Conservation (phyloP, 225 moss, liverwort and hornwort species). For the Sphagnum tenellum region DNA sequence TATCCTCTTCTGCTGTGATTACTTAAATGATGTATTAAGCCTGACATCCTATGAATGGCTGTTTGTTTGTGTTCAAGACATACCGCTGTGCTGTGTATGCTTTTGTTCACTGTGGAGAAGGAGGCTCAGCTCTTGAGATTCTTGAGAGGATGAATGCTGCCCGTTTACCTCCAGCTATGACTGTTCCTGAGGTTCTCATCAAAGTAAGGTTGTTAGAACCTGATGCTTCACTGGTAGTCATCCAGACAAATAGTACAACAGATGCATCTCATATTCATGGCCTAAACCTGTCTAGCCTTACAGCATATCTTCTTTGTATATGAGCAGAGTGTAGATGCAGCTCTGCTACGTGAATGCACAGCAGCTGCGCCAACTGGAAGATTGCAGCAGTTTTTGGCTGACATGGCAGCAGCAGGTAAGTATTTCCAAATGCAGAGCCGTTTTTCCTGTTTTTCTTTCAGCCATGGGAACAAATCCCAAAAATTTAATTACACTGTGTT, state of each 20-base stretch:
- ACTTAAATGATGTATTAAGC: neutral
- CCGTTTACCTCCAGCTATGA: conserved; percentile 53
- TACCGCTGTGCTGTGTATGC: conserved; percentile 51
- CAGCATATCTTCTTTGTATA: too few relatives aligned
- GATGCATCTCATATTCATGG: too few relatives aligned
- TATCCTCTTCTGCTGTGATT: neutral
- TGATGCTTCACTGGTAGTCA: too few relatives aligned
- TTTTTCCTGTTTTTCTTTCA: too few relatives aligned
- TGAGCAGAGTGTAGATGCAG: conserved; percentile 52
- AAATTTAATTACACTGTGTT: too few relatives aligned
- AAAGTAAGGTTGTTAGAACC: conserved; percentile 21
- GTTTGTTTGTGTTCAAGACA: conserved; percentile 20
- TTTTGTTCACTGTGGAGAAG: conserved; percentile 57
- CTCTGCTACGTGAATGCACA: conserved; percentile 55
- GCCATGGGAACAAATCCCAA: too few relatives aligned
- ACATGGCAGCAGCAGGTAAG: conserved; percentile 50
- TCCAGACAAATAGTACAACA: too few relatives aligned
- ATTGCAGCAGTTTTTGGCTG: conserved; percentile 37
- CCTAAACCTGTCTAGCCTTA: too few relatives aligned
- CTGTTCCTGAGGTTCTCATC: conserved; percentile 47
- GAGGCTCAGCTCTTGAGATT: conserved; percentile 46
- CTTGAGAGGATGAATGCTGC: conserved; percentile 49
- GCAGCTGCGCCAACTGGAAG: conserved; percentile 48
- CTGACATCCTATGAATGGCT: neutral
- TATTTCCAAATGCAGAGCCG: too few relatives aligned